Evolutionary conservation across 805 yeast genomes (phyloP).

Genomic region (Danielia oregonensis): DNA sequence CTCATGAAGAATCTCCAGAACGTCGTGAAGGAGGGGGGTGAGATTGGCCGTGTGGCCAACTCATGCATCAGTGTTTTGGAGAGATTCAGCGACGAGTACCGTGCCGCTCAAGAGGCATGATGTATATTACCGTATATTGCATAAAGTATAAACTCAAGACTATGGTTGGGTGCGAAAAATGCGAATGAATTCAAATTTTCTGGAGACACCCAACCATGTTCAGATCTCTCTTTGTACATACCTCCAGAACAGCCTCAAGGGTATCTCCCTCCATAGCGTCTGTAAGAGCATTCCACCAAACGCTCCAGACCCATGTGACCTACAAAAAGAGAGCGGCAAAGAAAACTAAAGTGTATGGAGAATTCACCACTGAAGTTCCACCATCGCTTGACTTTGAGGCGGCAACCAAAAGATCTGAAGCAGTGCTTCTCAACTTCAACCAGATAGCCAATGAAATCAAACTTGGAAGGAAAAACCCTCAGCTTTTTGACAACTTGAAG

Average conservation of each 20-base stretch:
- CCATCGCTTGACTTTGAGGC: slow-evolving; percentile 26
- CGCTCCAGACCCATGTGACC: slow-evolving; percentile 5
- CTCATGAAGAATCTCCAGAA: slow-evolving; percentile 48
- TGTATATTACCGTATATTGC: too few species aligned
- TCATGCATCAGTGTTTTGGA: slow-evolving; percentile 18
- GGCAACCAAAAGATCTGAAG: slow-evolving; percentile 42
- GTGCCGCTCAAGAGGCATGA: not conserved
- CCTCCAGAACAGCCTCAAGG: too few species aligned
- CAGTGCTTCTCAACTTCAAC: slow-evolving; percentile 48
- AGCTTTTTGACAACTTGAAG: slow-evolving; percentile 56
- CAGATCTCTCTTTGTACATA: slow-evolving; percentile 5
- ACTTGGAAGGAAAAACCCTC: slow-evolving; percentile 67
- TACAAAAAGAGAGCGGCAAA: slow-evolving; percentile 12
- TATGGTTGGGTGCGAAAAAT: not conserved
- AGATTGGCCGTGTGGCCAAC: slow-evolving; percentile 51
- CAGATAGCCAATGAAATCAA: slow-evolving; percentile 59
- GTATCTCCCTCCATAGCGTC: too few species aligned
- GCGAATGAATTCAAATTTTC: not conserved
- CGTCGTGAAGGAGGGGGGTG: slow-evolving; percentile 68
- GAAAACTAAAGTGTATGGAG: slow-evolving; percentile 3
- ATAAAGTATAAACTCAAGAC: not conserved
- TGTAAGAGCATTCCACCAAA: slow-evolving; percentile 4
- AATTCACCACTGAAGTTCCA: slow-evolving; percentile 2
- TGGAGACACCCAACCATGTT: slow-evolving; percentile 6
- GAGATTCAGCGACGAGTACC: slow-evolving; percentile 5